Base-by-base conservation (phyloP, 768 basidiomycete genomes). In the Mycena belliarum region DNA sequence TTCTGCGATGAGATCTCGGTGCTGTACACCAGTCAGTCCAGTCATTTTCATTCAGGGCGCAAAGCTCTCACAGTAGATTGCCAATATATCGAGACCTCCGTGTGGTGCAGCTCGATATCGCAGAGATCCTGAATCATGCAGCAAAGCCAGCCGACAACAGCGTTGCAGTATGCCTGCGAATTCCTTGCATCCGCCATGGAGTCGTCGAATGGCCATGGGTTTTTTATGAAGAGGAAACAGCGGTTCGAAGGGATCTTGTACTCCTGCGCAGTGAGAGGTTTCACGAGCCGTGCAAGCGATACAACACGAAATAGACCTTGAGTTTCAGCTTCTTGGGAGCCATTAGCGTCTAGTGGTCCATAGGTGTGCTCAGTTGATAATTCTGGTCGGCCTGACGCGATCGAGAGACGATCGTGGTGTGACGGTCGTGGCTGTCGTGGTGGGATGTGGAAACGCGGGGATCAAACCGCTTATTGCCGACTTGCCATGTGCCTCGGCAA, bases 41-140 rank as follows among this genome's bases (percentile, higher is more conserved):
- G 4, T 9, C 6, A 1, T 11, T 45, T 18, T 2, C 1, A 15
- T 6, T 3, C 23, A 11, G 2, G 8, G n/a, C 24, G 16, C 12
- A 33, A 23, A 35, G n/a, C 12, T 12, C 33, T n/a, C 14, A 59
- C 57, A 3, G 57, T 53, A 1, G 46, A 53, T 20, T 59, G 57
- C 8, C 24, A 53, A 18, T 42, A 59, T 2, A 59, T 26, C 1
- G 6, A 12, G 0, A 59, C 20, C 0, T 53, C 6, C 10, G 23
- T 48, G 11, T 11, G 21, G 12, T 29, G 8, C 2, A 59, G 42
- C 3, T 48, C 41, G 9, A 33, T 18, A 8, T 35, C 32, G 23
- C 57, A 59, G 6, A 59, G 51, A n/a, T 59, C 57, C 3, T 24
- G 6, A 25, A 59, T 16, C 57, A 59, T 59, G 32, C 21, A 33